Evolutionary conservation across 345 rosid genomes (phyloP).

Genomic region (Durio zibethinus): DNA sequence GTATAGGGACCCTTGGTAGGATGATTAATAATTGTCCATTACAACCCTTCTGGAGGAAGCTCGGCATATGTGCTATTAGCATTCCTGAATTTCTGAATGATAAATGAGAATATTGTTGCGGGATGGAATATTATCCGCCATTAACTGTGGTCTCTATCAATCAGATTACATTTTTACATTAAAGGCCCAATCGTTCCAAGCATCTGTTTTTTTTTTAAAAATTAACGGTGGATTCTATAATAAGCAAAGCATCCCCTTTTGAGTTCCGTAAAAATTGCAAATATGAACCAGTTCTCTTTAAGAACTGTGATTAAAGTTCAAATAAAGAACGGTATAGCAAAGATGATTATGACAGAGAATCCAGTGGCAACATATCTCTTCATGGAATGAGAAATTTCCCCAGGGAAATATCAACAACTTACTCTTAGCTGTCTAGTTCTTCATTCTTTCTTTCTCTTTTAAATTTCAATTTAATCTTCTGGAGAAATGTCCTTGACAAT

Average conservation of each 20-base stretch:
- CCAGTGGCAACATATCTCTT: not conserved
- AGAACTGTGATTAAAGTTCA: constrained; percentile 23
- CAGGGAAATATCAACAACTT: constrained; percentile 6
- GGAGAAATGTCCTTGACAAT: constrained; percentile 26
- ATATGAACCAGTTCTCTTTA: constrained; percentile 3
- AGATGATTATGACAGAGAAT: constrained; percentile 6
- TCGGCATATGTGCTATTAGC: not conserved
- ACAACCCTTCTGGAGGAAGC: not conserved
- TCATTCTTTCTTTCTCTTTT: not conserved
- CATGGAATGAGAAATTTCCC: not conserved
- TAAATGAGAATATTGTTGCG: constrained; percentile 9
- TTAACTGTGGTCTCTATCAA: not conserved
- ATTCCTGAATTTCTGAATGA: constrained; percentile 8
- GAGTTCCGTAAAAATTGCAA: constrained; percentile 16
- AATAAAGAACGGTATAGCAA: constrained; percentile 9
- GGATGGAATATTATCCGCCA: constrained; percentile 26
- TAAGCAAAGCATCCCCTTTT: constrained; percentile 32
- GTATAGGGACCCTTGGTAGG: not conserved
- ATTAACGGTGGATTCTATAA: constrained; percentile 17
- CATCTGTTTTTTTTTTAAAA: not conserved
- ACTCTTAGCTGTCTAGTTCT: not conserved
- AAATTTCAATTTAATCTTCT: not conserved
- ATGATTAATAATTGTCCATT: not conserved
- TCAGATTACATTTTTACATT: not conserved
- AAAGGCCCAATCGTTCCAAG: not conserved